Evolutionary conservation across 2,329 filamentous ascomycete genomes (phyloP), one percentile per base, ranked within the genome.

Genomic region (Aspergillus amoenus): DNA sequence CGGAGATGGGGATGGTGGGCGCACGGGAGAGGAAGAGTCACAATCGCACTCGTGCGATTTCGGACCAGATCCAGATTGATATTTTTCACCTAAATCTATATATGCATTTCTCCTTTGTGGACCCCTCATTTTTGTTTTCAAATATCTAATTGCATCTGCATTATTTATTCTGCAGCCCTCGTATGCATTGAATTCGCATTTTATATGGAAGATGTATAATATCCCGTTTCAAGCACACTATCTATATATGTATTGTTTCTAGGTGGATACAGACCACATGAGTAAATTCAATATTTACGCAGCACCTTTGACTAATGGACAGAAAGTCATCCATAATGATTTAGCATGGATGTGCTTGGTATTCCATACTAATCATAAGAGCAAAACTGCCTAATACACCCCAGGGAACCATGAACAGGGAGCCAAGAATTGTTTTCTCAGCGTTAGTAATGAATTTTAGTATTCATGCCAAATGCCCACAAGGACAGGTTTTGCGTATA

Each of bases 181-280:
- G 12, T 4, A 5, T 15, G 34, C 34, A 15, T 9, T 47, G 27
- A 30, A 13, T 18, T 21, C 18, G 30, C 45, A 47, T 34, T 37
- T 57, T 30, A 41, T 49, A 17, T 47, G 42, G 47, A 18, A 49
- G 39, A 46, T 57, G 43, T 52, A 52, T 43, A 52, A 13, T 52
- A 52, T 30, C 5, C 18, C 15, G 4, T 17, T 44, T 48, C 15
- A 13, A 48, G 13, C 18, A 22, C 30, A 37, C 21, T 22, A 27
- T 27, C 39, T 51, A 43, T 30, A 7, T 52, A n/a, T 52, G 53
- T 46, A 50, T 45, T 34, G 15, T 30, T 42, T 45, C 12, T 52
- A 22, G 37, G n/a, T 27, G 13, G 39, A 24, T 24, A 21, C 22
- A 44, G 37, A 50, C 40, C 40, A 30, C 40, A 55, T 41, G 27